These are phyloP conservation scores for Ascosphaera apis DNA, from an alignment of 2,329 filamentous ascomycete species.

Conservation along the genomic window DNA sequence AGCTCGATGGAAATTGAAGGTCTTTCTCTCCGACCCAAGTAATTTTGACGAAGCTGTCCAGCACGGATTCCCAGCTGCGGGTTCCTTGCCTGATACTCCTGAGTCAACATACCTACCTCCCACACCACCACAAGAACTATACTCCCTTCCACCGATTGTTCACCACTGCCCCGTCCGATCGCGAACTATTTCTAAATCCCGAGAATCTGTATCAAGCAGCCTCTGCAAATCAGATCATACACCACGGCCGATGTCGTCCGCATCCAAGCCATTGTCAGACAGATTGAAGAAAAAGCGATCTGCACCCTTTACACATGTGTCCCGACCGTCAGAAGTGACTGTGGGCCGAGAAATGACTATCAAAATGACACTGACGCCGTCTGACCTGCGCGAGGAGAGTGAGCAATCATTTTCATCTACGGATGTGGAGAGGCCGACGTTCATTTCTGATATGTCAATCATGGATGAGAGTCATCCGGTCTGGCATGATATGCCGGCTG, in stretches of 20 bases:
- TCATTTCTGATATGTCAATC: slow-evolving; percentile 28
- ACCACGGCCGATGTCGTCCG: no score
- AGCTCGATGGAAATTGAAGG: slow-evolving; percentile 61
- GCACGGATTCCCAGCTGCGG: slow-evolving; percentile 54
- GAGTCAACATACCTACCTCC: no score
- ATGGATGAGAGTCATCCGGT: slow-evolving; percentile 19
- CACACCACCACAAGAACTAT: no score
- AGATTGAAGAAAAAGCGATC: no score
- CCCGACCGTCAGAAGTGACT: slow-evolving; percentile 26
- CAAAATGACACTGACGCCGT: slow-evolving; percentile 80
- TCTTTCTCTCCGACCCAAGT: slow-evolving; percentile 69
- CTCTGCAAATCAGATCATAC: no score
- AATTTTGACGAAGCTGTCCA: slow-evolving; percentile 92
- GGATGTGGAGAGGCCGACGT: slow-evolving; percentile 28
- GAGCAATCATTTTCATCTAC: slow-evolving; percentile 15
- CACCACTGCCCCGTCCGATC: no score
- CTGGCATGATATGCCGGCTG: slow-evolving; percentile 22
- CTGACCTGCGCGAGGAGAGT: slow-evolving; percentile 43
- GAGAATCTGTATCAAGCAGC: no score
- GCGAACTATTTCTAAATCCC: no score
- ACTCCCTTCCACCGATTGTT: no score
- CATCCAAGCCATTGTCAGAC: no score
- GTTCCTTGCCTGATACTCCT: no score
- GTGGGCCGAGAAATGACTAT: slow-evolving; percentile 76
- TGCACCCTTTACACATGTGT: no score